Base-by-base conservation (phyloP, 768 basidiomycete genomes). In the Auricularia auricula-judae region DNA sequence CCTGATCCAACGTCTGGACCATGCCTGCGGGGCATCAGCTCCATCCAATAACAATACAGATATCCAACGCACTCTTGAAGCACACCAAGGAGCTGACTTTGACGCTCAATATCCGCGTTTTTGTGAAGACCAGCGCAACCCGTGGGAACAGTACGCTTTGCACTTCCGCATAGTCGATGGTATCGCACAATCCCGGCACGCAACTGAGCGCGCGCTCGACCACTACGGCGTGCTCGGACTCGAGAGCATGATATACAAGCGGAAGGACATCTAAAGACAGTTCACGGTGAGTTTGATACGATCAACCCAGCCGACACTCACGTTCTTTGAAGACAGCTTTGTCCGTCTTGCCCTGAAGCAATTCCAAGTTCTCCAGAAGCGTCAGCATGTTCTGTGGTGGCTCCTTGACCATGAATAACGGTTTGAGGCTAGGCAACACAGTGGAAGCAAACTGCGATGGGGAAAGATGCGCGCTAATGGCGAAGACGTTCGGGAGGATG, bases 331-430 rank as follows among this genome's bases (percentile, higher is more conserved):
- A 98, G 3, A 89, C 83, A 10, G 75, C 76, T 67, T 93, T 92
- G 63, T 90, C 86, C 1, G 93, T 95, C 76, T 99, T 99, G 65
- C 81, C 84, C 70, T 94, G 92, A 35, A 99, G 79, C 76, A 94
- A 83, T 29, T 82, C 78, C 7, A 99, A 80, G 70, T 96, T 96
- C 69, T 98, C 94, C 56, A 99, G 74, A 33, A 99, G 76, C 0
- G 93, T 94, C 62, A 98, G 74, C 91, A 98, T 96, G 68, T 95
- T 97, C 75, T 98, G 95, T 0, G 96, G 95, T 18, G 97, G 96
- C 70, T 99, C 97, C 73, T 90, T 93, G 71, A 98, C 78, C 0
- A 78, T 80, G 67, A 99, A 99, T 18, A 99, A 75, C 0, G 95
- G 96, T 71, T 89, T 93, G 42, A 98, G 80, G 69, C 86, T 89